These are phyloP conservation scores for Phaffomyces antillensis DNA, from an alignment of 805 yeast genomes.

Conservation along the genomic window DNA sequence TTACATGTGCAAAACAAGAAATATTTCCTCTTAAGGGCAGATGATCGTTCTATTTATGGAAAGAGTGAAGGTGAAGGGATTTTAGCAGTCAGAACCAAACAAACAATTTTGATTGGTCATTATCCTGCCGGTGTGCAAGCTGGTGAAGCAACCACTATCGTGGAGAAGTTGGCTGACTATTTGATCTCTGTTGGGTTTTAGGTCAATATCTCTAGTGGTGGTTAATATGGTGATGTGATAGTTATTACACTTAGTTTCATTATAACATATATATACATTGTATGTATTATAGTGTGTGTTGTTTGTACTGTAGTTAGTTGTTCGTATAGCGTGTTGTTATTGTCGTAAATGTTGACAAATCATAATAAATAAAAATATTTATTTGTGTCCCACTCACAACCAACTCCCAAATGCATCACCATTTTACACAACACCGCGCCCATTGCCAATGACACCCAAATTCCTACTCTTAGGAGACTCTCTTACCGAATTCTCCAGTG, in stretches of 20 bases:
- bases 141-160: constrained; percentile 91
- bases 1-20: constrained; percentile 80
- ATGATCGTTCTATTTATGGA: constrained; percentile 90
- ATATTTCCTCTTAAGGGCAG: constrained; percentile 83
- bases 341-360: too few relatives aligned
- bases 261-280: too few relatives aligned
- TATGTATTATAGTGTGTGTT: too few relatives aligned
- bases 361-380: too few relatives aligned
- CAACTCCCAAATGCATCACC: too few relatives aligned
- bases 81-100: constrained; percentile 86
- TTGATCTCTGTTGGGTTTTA: constrained; percentile 82
- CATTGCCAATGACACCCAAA: constrained; percentile 28
- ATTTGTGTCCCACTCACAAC: too few relatives aligned
- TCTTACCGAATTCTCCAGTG: constrained; percentile 48
- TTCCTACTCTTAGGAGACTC: constrained; percentile 67
- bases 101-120: constrained; percentile 89
- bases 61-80: constrained; percentile 86
- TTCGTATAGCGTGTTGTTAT: too few relatives aligned
- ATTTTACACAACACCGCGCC: too few relatives aligned
- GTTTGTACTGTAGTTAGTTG: too few relatives aligned
- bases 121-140: constrained; percentile 88
- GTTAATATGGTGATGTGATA: too few relatives aligned
- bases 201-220: neutral
- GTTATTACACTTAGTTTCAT: too few relatives aligned
- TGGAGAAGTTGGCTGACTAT: constrained; percentile 93